Conservation (phyloP, 1,139 yeast species). For the Sugiyamaella xylanicola region DNA sequence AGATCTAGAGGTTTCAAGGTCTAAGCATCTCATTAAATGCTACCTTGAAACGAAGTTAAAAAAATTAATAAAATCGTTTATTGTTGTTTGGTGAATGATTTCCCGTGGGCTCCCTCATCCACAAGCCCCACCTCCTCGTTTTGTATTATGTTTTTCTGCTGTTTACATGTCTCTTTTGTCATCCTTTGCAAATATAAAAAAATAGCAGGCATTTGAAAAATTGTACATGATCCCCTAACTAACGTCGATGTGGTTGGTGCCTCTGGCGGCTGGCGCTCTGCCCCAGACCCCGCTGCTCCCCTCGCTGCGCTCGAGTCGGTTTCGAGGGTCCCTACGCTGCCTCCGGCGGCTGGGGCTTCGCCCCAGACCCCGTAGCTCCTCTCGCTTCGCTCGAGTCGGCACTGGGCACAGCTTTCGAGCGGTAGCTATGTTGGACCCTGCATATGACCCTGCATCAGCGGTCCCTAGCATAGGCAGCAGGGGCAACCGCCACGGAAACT, state of each 20-base stretch:
- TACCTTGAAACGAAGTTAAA: conserved; percentile 11
- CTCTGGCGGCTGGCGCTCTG: conserved; percentile 1
- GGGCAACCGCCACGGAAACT: not conserved
- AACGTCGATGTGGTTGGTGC: too few relatives aligned
- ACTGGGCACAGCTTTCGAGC: too few relatives aligned
- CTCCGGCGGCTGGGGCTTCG: conserved; percentile 3
- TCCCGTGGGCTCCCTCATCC: not conserved
- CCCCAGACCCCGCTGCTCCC: not conserved
- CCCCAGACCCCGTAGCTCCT: conserved; percentile 1
- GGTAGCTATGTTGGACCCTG: not conserved
- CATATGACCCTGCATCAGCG: not conserved
- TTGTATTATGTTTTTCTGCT: conserved; percentile 19
- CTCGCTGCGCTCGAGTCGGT: not conserved
- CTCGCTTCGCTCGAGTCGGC: not conserved
- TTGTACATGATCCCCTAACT: conserved; percentile 18
- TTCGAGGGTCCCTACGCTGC: too few relatives aligned
- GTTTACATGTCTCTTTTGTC: conserved; percentile 15
- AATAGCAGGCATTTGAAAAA: conserved; percentile 19
- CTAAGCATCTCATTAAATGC: conserved; percentile 49
- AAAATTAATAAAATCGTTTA: conserved; percentile 6
- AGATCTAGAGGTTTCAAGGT: conserved; percentile 99
- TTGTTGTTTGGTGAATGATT: conserved; percentile 12
- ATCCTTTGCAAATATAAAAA: conserved; percentile 16
- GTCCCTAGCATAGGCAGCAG: too few relatives aligned
- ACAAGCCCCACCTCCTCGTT: not conserved